phyloP scores from a whole-genome alignment of 148 eudicot species.

The Silene conica region DNA sequence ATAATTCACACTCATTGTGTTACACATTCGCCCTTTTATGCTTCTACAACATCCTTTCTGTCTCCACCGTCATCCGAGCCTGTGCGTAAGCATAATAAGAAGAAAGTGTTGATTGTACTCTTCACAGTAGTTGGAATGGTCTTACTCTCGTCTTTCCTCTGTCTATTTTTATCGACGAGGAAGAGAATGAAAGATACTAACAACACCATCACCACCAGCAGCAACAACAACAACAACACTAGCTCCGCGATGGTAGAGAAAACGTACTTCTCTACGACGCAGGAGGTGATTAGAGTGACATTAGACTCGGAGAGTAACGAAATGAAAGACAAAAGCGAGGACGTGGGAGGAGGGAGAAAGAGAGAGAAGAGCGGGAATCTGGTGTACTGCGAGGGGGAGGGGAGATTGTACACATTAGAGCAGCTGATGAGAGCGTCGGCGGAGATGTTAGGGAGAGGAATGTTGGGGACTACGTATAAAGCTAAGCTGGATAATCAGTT shows the following conservation, averaged over 20 bases:
- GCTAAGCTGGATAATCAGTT: conserved; percentile 63
- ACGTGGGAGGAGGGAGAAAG: conserved; percentile 16
- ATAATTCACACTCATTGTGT: conserved; percentile 44
- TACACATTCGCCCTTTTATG: conserved; percentile 50
- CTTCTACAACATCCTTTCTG: conserved; percentile 19
- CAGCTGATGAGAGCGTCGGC: conserved; percentile 87
- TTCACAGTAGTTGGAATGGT: conserved; percentile 36
- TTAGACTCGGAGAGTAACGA: conserved; percentile 21
- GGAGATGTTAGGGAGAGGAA: conserved; percentile 82
- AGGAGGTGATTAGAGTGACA: conserved; percentile 21
- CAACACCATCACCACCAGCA: too few species aligned
- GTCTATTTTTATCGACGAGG: conserved; percentile 31
- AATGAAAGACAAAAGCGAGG: conserved; percentile 14
- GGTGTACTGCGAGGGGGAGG: conserved; percentile 54
- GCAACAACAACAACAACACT: background rate
- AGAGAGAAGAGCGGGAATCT: conserved; percentile 47
- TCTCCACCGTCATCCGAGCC: background rate
- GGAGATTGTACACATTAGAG: conserved; percentile 47
- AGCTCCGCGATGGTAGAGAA: background rate
- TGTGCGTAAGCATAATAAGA: background rate
- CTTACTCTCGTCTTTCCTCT: conserved; percentile 37
- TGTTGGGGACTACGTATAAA: conserved; percentile 76
- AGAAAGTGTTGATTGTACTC: conserved; percentile 36
- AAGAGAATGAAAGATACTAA: conserved; percentile 19
- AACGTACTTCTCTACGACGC: background rate